These are phyloP conservation scores for Komagataella kurtzmanii DNA, from an alignment of 805 yeast species.

Conservation along the genomic window DNA sequence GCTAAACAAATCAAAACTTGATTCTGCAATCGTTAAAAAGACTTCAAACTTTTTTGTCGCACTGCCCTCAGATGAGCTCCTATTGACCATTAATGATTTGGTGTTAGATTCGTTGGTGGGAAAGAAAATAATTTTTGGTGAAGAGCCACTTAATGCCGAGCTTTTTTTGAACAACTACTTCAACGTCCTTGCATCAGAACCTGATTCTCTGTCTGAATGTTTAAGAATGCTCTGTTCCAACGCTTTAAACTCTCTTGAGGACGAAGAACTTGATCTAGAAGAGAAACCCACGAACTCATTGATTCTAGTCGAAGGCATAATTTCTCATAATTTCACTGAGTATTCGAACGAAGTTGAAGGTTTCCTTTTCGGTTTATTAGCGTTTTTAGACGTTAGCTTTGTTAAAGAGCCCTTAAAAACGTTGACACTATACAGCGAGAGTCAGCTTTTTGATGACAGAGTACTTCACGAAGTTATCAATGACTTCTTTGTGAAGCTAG, in stretches of 20 bases:
- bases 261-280: slow-evolving; percentile 1
- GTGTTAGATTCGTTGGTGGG: background rate
- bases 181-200: background rate
- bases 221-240: slow-evolving; percentile 1
- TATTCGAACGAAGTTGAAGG: slow-evolving; percentile 15
- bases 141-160: background rate
- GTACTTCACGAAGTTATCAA: slow-evolving; percentile 18
- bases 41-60: background rate
- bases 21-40: background rate
- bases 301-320: slow-evolving; percentile 12
- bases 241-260: slow-evolving; percentile 12
- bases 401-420: slow-evolving; percentile 19
- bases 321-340: slow-evolving; percentile 10
- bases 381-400: slow-evolving; percentile 15
- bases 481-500: slow-evolving; percentile 19
- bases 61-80: background rate
- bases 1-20: background rate
- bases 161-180: background rate
- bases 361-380: slow-evolving; percentile 21
- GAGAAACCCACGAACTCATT: slow-evolving; percentile 13
- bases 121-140: too few relatives aligned
- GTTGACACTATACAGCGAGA: slow-evolving; percentile 18
- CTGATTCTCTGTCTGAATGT: background rate
- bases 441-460: slow-evolving; percentile 8
- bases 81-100: background rate